phyloP scores from a whole-genome alignment of 2,329 filamentous ascomycete species.

The Pseudogymnoascus sp. region DNA sequence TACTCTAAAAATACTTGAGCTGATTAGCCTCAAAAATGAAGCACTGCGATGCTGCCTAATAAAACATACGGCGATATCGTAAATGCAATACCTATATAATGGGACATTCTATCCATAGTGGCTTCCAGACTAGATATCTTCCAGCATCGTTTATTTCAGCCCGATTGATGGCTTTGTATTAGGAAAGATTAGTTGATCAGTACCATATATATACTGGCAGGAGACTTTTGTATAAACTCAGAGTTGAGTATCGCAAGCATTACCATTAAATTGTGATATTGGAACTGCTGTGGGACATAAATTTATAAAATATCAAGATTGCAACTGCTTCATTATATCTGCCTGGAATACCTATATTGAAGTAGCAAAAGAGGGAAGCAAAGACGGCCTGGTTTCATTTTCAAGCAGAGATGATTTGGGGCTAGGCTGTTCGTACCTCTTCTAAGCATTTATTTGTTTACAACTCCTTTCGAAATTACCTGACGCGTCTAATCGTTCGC shows the following conservation, averaged over 20 bases:
- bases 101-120: not conserved
- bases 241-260: not conserved
- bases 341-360: not conserved
- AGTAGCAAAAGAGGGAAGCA: not conserved
- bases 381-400: not conserved
- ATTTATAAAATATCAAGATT: not conserved
- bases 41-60: conserved; percentile 4
- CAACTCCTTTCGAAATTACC: not conserved
- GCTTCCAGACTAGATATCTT: not conserved
- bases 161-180: not conserved
- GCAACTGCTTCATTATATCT: not conserved
- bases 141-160: not conserved
- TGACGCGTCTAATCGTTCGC: not conserved
- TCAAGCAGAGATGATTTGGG: not conserved
- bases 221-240: not conserved
- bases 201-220: not conserved
- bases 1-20: not conserved
- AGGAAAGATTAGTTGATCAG: not conserved
- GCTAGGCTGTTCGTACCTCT: not conserved
- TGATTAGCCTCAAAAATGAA: not conserved
- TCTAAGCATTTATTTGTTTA: not conserved
- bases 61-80: conserved; percentile 2
- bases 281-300: no score
- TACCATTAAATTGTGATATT: not conserved
- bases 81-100: conserved; percentile 6